Conservation (phyloP, 2,329 filamentous ascomycete species). For the Fulvia fulva region DNA sequence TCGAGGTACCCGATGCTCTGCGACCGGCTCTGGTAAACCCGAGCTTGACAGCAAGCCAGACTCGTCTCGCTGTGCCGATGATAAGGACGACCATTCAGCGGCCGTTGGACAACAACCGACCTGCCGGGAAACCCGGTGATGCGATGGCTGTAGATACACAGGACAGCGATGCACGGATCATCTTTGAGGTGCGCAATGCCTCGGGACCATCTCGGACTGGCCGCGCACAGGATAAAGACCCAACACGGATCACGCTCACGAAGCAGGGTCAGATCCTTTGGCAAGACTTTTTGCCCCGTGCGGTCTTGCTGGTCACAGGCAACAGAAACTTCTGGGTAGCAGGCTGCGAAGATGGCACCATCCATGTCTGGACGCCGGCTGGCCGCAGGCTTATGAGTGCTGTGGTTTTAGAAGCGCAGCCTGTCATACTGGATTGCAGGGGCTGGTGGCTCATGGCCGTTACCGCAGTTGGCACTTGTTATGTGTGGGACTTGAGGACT, state of each 20-base stretch:
- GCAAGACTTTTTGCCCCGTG: conserved; percentile 87
- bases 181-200: conserved; percentile 87
- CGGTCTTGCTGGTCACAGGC: conserved; percentile 84
- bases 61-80: conserved; percentile 82
- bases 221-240: conserved; percentile 66
- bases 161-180: conserved; percentile 60
- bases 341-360: conserved; percentile 84
- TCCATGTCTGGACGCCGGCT: conserved; percentile 89
- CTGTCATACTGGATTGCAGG: conserved; percentile 87
- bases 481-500: conserved; percentile 88
- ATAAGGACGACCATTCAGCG: conserved; percentile 78
- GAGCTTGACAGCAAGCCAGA: conserved; percentile 73
- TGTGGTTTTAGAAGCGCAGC: conserved; percentile 83
- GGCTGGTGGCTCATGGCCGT: conserved; percentile 88
- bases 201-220: conserved; percentile 56
- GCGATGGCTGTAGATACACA: conserved; percentile 45
- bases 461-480: conserved; percentile 79
- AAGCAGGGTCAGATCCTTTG: conserved; percentile 78
- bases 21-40: conserved; percentile 84
- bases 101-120: conserved; percentile 65
- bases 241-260: conserved; percentile 75
- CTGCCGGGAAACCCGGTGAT: conserved; percentile 38
- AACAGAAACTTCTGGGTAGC: conserved; percentile 89
- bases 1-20: conserved; percentile 70
- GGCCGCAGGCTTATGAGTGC: conserved; percentile 82